Evolutionary conservation across 768 basidiomycete species (phyloP).

Genomic region (Scleroderma citrinum): DNA sequence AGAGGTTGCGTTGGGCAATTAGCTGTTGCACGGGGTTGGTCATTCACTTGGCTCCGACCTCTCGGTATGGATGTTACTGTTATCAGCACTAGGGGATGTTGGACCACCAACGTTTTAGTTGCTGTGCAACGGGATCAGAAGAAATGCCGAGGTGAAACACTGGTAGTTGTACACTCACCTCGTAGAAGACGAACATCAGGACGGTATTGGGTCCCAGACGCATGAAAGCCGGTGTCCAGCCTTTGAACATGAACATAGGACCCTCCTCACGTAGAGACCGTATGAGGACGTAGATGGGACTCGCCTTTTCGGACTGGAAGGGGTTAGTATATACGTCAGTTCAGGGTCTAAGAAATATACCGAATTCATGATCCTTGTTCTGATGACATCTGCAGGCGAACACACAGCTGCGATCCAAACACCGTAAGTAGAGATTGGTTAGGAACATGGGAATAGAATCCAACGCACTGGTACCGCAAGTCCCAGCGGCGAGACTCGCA

Average conservation of each 20-base stretch:
- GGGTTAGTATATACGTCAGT: conserved; percentile 1
- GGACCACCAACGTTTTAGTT: conserved; percentile 64
- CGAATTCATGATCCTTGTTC: conserved; percentile 72
- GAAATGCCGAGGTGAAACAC: neutral
- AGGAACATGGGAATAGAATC: neutral
- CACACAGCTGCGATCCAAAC: conserved; percentile 50
- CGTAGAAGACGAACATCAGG: conserved; percentile 79
- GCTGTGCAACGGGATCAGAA: conserved; percentile 34
- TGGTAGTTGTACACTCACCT: conserved; percentile 39
- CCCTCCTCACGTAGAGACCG: conserved; percentile 69
- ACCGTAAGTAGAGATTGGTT: conserved; percentile 4
- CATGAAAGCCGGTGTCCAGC: conserved; percentile 86
- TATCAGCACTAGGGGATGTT: neutral
- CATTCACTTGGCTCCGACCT: too few species aligned
- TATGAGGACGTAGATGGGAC: conserved; percentile 46
- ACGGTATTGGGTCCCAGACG: conserved; percentile 81
- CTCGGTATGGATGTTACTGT: too few species aligned
- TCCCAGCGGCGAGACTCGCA: conserved; percentile 65
- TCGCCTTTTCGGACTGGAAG: conserved; percentile 44
- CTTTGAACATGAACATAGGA: conserved; percentile 73
- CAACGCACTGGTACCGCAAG: conserved; percentile 68
- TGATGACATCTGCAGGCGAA: conserved; percentile 72
- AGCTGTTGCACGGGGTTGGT: neutral
- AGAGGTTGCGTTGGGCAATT: too few species aligned
- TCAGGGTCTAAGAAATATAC: conserved; percentile 33